Conservation (phyloP, 306 rosid genomes). For the Casuarina equisetifolia region DNA sequence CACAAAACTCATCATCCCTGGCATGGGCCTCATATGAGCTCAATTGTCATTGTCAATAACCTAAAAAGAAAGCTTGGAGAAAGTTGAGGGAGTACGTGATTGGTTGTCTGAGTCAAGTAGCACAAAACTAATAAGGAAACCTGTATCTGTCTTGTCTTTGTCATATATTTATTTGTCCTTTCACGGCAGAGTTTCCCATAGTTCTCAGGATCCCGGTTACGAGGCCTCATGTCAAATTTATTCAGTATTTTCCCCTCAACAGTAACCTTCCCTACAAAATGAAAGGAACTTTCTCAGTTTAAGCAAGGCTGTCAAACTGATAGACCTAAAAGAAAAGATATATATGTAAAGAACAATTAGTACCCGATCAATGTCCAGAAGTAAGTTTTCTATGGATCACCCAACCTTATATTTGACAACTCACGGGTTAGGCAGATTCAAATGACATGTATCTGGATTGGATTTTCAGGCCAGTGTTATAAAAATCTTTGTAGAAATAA, state of each 20-base stretch:
- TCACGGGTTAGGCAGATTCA: not conserved
- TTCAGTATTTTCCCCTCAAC: constrained; percentile 74
- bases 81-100: not conserved
- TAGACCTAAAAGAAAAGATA: constrained; percentile 9
- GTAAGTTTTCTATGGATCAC: not conserved
- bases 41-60: constrained; percentile 72
- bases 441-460: no score
- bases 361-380: not conserved
- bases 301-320: constrained; percentile 24
- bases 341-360: constrained; percentile 19
- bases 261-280: constrained; percentile 54
- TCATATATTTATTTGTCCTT: constrained; percentile 68
- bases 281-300: constrained; percentile 25
- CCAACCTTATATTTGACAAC: not conserved
- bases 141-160: constrained; percentile 83
- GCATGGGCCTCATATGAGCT: constrained; percentile 82
- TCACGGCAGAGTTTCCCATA: constrained; percentile 88
- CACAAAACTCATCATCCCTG: constrained; percentile 55
- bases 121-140: constrained; percentile 38
- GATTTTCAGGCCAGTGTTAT: not conserved
- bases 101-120: constrained; percentile 1
- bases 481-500: not conserved
- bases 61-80: constrained; percentile 43
- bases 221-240: constrained; percentile 88
- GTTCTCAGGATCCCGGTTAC: constrained; percentile 62